Base-by-base conservation (phyloP, 2,329 filamentous ascomycete species). In the Alternaria arbusti region DNA sequence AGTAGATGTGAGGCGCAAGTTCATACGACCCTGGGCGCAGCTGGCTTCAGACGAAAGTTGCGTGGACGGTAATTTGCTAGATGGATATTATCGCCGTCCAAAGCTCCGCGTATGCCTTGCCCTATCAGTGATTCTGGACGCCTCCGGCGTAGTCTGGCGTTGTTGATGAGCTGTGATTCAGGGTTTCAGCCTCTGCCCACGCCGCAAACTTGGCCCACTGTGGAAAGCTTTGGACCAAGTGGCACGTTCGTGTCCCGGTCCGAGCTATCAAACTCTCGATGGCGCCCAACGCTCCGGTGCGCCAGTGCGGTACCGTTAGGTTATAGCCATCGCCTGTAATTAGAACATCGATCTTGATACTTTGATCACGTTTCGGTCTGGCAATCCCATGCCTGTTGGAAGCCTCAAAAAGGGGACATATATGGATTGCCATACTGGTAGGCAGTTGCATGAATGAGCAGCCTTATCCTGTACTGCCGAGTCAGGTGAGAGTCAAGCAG, bases 171-270 rank as follows among this genome's bases (percentile, higher is more conserved):
- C 44, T 65, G 66, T 66, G 60, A 67, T 59, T 65, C 62, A 59
- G 54, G 62, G 75, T 78, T 75, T 77, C 75, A 76, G 70, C 67
- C 70, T 72, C 69, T 51, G 54, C 47, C 64, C 56, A 61, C 60
- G 69, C 65, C 65, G 70, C 67, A 67, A 54, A 61, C 67, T 69
- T 66, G 47, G 26, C 69, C 60, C 52, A 52, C 59, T 58, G 20
- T 45, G 56, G 55, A 57, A 40, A 65, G 63, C 59, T 63, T 63
- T 65, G 57, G 56, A 49, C 60, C 32, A 54, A 65, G 65, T 70
- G 69, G 69, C 64, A 64, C 70, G 68, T 68, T 68, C 73, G 63
- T 54, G 59, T 66, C 59, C 67, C 49, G 72, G 63, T 69, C 65
- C 62, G 65, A 69, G 69, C 65, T 67, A 20, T 52, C 64, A 49